Evolutionary conservation across 306 rosid species (phyloP), one percentile per base, ranked within the genome.

Genomic region (Cyclanthera cordifolia): DNA sequence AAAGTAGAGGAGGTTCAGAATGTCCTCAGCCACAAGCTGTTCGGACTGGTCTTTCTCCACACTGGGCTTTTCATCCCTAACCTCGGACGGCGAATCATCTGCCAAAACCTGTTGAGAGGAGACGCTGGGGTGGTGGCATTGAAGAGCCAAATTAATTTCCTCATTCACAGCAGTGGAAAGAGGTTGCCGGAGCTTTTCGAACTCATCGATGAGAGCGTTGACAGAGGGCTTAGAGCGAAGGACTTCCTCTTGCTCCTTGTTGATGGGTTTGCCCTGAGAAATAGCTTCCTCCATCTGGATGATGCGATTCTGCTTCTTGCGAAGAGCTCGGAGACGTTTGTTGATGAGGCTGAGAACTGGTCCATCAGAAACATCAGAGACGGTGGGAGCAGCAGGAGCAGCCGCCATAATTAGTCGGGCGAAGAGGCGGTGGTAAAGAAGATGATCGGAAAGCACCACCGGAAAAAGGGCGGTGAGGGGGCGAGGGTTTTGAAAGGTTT

Each of bases 161-260:
- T 94, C 99, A 2, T 86, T 20, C 52, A 90, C 63, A 30, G 99
- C 97, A 0, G 68, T 61, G 1, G 91, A 28, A 57, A 94, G 87
- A 12, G 99, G 99, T 30, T 82, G 91, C 1, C 95, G 95, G 17
- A 94, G 91, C 85, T 94, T 94, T 77, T 94, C 99, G 53, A 94
- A 81, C 73, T 94, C 99, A 28, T 94, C 99, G 77, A 94, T 86
- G 37, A 72, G 84, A 0, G 72, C 83, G 11, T 53, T 0, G 37
- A 90, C 81, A 15, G 78, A 67, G 65, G 99, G 79, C 52, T 94
- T 94, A 10, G 99, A 85, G 63, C 95, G 91, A 28, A 94, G 95
- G 50, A 86, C 84, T 6, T 88, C 96, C 39, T 88, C 86, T 56
- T 94, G 99, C 28, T 94, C 99, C 53, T 83, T 88, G 84, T 88